These are phyloP conservation scores for Fraxinus dipetala DNA, from an alignment of 305 asterid species.

Conservation along the genomic window DNA sequence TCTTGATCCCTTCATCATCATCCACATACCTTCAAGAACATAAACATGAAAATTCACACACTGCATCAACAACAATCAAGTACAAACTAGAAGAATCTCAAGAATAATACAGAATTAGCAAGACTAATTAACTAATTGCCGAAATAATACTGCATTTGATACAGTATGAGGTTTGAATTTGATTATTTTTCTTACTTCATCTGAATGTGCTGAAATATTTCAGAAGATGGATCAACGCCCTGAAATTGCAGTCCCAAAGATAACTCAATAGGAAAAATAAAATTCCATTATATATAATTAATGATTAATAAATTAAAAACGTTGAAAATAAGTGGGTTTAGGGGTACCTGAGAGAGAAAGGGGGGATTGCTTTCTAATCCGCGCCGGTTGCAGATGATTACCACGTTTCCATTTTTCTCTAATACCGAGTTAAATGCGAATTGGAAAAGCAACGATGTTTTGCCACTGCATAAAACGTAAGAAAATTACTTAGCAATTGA, in stretches of 20 bases:
- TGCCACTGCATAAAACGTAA: constrained; percentile 41
- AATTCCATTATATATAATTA: neutral
- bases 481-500: neutral
- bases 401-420: constrained; percentile 38
- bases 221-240: constrained; percentile 76
- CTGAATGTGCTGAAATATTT: constrained; percentile 53
- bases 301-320: neutral
- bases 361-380: constrained; percentile 57
- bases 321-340: neutral
- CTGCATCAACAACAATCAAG: neutral
- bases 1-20: constrained; percentile 74
- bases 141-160: neutral
- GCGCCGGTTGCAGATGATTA: constrained; percentile 67
- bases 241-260: constrained; percentile 24
- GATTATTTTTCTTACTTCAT: constrained; percentile 44
- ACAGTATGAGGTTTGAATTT: neutral
- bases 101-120: neutral
- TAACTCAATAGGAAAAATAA: neutral
- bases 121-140: neutral
- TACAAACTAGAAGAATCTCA: neutral
- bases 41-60: neutral
- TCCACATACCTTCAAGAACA: constrained; percentile 62
- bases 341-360: constrained; percentile 64
- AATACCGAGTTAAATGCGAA: constrained; percentile 62
- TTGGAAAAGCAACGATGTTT: constrained; percentile 83